Evolutionary conservation across 2,329 filamentous ascomycete genomes (phyloP).

Genomic region (Neodidymelliopsis sp.): DNA sequence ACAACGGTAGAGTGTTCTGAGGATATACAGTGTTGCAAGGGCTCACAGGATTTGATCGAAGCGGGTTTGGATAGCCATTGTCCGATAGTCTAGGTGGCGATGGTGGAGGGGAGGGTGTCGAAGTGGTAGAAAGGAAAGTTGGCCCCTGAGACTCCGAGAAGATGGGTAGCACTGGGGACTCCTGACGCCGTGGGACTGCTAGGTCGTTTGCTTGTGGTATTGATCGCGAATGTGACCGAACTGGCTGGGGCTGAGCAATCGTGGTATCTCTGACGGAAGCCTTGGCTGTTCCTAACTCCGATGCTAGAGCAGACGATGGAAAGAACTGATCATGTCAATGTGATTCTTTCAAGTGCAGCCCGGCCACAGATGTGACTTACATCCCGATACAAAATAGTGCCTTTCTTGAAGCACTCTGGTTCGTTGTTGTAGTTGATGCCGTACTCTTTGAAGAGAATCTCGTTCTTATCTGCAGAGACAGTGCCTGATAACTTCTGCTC

Average conservation of each 20-base stretch:
- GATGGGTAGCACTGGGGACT: slow-evolving; percentile 16
- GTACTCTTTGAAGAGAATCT: slow-evolving; percentile 89
- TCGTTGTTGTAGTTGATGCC: slow-evolving; percentile 98
- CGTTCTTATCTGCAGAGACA: slow-evolving; percentile 87
- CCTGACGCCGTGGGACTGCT: neutral
- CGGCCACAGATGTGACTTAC: slow-evolving; percentile 55
- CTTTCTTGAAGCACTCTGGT: slow-evolving; percentile 89
- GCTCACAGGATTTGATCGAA: slow-evolving; percentile 33
- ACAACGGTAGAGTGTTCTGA: slow-evolving; percentile 32
- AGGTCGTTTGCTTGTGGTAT: neutral
- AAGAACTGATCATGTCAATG: slow-evolving; percentile 37
- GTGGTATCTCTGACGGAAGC: neutral
- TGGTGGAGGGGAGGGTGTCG: slow-evolving; percentile 44
- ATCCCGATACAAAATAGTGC: slow-evolving; percentile 86
- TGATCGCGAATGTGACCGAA: neutral
- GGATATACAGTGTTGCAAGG: slow-evolving; percentile 22
- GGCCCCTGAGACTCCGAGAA: slow-evolving; percentile 31
- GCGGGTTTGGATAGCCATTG: slow-evolving; percentile 33
- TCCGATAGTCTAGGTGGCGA: slow-evolving; percentile 37
- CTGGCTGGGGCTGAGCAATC: slow-evolving; percentile 25
- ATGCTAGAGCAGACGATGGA: slow-evolving; percentile 22
- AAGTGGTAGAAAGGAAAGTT: slow-evolving; percentile 45
- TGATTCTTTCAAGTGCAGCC: neutral
- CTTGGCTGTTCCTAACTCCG: slow-evolving; percentile 9
- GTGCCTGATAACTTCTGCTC: slow-evolving; percentile 85